Conservation (phyloP, 1,284 basidiomycete genomes). For the Testicularia cyperi region DNA sequence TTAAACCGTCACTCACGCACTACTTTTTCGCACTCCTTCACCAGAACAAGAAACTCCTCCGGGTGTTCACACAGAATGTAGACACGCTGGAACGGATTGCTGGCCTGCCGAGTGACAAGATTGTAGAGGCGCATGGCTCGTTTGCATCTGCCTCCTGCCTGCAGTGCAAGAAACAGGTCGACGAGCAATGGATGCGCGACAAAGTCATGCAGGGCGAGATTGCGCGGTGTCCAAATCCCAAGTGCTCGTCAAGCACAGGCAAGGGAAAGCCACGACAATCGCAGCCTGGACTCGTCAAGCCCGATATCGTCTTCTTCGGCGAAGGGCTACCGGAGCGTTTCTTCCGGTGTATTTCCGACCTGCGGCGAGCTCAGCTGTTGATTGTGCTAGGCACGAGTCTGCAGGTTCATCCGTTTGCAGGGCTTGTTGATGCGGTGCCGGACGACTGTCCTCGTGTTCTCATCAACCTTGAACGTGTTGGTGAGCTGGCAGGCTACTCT, state of each 20-base stretch:
- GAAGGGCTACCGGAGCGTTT: slow-evolving; percentile 54
- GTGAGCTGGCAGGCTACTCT: slow-evolving; percentile 61
- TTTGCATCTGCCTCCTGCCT: slow-evolving; percentile 54
- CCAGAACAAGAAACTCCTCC: slow-evolving; percentile 69
- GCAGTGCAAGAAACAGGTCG: slow-evolving; percentile 37
- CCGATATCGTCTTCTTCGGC: slow-evolving; percentile 60
- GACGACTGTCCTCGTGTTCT: slow-evolving; percentile 62
- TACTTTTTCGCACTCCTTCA: slow-evolving; percentile 81
- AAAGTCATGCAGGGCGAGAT: slow-evolving; percentile 44
- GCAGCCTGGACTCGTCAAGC: slow-evolving; percentile 57
- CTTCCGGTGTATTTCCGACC: slow-evolving; percentile 58
- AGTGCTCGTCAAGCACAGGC: no score
- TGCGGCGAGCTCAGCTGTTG: slow-evolving; percentile 73
- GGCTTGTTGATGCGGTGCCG: slow-evolving; percentile 63
- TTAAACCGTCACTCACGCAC: slow-evolving; percentile 82
- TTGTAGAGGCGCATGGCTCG: slow-evolving; percentile 92
- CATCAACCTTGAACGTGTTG: slow-evolving; percentile 66
- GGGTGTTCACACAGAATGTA: slow-evolving; percentile 76
- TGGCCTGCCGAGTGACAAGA: slow-evolving; percentile 71
- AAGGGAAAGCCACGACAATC: no score
- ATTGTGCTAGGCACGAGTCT: slow-evolving; percentile 91
- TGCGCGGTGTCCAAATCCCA: slow-evolving; percentile 40
- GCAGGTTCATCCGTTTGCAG: slow-evolving; percentile 67
- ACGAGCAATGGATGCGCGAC: slow-evolving; percentile 41
- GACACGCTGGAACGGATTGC: slow-evolving; percentile 88